Percentiles rank a stretch among this genome's conserved stretches.
Evolutionary conservation across 768 basidiomycete genomes (phyloP).

Genomic region (Russula dissimulans): DNA sequence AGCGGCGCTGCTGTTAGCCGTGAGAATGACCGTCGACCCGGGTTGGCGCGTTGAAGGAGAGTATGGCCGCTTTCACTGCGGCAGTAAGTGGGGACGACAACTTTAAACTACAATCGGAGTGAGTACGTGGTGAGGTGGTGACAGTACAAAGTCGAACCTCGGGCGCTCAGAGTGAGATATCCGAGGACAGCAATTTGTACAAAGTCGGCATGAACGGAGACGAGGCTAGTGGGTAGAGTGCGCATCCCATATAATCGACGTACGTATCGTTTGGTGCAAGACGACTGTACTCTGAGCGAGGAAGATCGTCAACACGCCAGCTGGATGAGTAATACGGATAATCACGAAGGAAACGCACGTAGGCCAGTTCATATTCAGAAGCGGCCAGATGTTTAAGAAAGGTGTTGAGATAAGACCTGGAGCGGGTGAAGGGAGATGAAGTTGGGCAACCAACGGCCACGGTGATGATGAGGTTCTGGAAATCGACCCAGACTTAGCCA

Average conservation of each 20-base stretch:
- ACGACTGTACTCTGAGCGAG: conserved; percentile 43
- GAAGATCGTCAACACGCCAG: conserved; percentile 61
- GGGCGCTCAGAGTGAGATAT: conserved; percentile 77
- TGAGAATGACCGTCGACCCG: conserved; percentile 76
- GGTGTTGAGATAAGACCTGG: conserved; percentile 13
- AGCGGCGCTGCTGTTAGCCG: conserved; percentile 68
- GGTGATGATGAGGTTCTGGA: conserved; percentile 7
- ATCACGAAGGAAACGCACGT: conserved; percentile 15
- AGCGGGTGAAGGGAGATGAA: conserved; percentile 14
- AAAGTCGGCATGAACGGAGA: conserved; percentile 61
- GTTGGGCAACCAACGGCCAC: not conserved
- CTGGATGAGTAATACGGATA: conserved; percentile 53
- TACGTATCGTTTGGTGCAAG: conserved; percentile 57
- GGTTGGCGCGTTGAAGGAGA: conserved; percentile 65
- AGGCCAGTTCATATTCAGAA: conserved; percentile 8
- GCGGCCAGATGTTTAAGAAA: not conserved
- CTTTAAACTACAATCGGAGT: conserved; percentile 43
- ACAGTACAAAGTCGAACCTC: conserved; percentile 37
- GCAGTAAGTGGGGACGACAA: conserved; percentile 56
- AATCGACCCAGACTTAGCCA: not conserved
- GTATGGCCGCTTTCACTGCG: conserved; percentile 62
- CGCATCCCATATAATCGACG: conserved; percentile 81
- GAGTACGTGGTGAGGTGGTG: not conserved
- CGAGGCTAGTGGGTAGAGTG: conserved; percentile 69
- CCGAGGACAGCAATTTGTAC: conserved; percentile 59